A percentile compares a stretch with the other conserved stretches of the same genome.
These are phyloP conservation scores for Pyracantha coccinea DNA, from an alignment of 331 rosid genomes.

Conservation along the genomic window DNA sequence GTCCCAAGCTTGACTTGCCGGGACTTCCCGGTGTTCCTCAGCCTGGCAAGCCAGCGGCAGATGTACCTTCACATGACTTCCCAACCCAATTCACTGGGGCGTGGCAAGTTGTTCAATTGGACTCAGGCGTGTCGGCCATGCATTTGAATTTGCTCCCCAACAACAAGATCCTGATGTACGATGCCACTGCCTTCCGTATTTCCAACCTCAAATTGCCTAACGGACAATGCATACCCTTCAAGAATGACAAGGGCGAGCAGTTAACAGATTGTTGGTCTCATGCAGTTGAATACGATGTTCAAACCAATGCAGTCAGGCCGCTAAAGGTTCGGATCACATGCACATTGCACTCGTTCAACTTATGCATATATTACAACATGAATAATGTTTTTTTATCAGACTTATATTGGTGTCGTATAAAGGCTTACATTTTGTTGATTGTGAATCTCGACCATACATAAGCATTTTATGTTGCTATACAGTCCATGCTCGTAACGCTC, in stretches of 20 bases:
- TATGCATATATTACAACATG: too few species aligned
- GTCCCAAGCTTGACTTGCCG: too few species aligned
- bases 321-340: conserved; percentile 46
- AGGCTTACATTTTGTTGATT: too few species aligned
- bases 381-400: too few species aligned
- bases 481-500: too few species aligned
- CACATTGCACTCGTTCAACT: too few species aligned
- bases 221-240: conserved; percentile 33
- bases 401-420: too few species aligned
- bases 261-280: conserved; percentile 63
- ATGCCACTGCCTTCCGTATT: conserved; percentile 31
- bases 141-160: conserved; percentile 60
- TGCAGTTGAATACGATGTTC: conserved; percentile 43
- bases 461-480: too few species aligned
- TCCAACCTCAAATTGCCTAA: conserved; percentile 31
- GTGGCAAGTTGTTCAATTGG: conserved; percentile 29
- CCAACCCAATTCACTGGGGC: conserved; percentile 13
- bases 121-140: conserved; percentile 76
- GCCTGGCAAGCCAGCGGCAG: not conserved
- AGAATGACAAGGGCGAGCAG: not conserved
- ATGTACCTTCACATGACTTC: conserved; percentile 1
- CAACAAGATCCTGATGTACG: conserved; percentile 48
- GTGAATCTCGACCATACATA: too few species aligned
- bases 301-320: conserved; percentile 40
- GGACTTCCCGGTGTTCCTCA: too few species aligned